Percentiles rank a stretch among this genome's conserved stretches.
Evolutionary conservation across 169 alveolate genomes (phyloP).

Genomic region (Plasmodium coatneyi): DNA sequence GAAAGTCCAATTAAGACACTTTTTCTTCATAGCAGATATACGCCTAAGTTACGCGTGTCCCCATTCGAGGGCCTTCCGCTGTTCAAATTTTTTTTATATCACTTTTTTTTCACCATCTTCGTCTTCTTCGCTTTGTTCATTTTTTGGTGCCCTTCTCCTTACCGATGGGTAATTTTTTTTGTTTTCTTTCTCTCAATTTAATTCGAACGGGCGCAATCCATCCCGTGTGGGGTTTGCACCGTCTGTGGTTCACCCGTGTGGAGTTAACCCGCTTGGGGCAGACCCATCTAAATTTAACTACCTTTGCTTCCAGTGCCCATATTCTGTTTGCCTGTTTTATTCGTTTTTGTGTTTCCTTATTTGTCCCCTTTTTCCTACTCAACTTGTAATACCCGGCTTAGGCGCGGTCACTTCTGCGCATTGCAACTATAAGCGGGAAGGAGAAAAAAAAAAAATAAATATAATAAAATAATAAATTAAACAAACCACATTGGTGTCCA

Average conservation of each 20-base stretch:
- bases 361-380: neutral
- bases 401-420: constrained; percentile 1
- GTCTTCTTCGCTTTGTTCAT: neutral
- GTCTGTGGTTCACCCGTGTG: neutral
- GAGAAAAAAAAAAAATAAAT: neutral
- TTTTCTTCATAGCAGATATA: neutral
- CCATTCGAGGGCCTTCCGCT: neutral
- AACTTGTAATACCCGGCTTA: neutral
- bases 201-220: neutral
- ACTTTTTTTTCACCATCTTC: neutral
- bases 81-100: neutral
- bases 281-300: neutral
- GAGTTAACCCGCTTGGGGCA: neutral
- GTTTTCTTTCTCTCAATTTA: neutral
- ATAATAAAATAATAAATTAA: neutral
- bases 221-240: neutral
- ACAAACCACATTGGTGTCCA: neutral
- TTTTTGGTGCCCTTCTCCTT: neutral
- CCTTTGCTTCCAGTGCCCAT: neutral
- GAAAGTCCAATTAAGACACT: neutral
- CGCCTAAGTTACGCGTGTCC: neutral
- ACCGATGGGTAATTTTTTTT: neutral
- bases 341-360: neutral
- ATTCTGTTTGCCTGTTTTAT: neutral
- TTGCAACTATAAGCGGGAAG: constrained; percentile 36